Conservation (phyloP, 495 filamentous ascomycete species). For the Lindgomyces ingoldianus region DNA sequence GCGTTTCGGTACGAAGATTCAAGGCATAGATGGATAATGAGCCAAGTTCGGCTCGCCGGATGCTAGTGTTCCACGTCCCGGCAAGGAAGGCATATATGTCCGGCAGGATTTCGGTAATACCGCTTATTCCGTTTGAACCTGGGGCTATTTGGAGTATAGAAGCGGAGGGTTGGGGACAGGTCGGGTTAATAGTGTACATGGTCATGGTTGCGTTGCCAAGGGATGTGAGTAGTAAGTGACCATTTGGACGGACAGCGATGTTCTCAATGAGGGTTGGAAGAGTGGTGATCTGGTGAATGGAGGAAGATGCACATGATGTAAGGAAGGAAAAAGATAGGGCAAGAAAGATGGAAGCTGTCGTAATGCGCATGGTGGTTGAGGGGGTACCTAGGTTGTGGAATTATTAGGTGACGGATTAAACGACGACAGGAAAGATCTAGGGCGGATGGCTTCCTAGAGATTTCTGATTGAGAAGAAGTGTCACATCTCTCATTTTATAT, state of each 20-base stretch:
- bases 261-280: conserved; percentile 2
- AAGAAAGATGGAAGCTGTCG: too few species aligned
- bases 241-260: conserved; percentile 3
- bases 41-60: not conserved
- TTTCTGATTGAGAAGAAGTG: too few species aligned
- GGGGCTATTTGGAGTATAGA: not conserved
- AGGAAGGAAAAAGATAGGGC: too few species aligned
- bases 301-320: too few species aligned
- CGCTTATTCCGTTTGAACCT: not conserved
- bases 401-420: too few species aligned
- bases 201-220: not conserved
- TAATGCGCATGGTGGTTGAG: too few species aligned
- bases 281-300: not conserved
- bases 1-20: not conserved
- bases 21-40: not conserved
- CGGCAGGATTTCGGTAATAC: not conserved
- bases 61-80: not conserved
- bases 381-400: too few species aligned
- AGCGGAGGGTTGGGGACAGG: not conserved
- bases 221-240: conserved; percentile 2
- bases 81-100: not conserved
- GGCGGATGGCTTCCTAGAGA: too few species aligned
- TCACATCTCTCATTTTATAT: too few species aligned
- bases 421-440: too few species aligned
- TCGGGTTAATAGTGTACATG: conserved; percentile 2